These are phyloP conservation scores for Draba incana DNA, from an alignment of 345 rosid species.

Conservation along the genomic window DNA sequence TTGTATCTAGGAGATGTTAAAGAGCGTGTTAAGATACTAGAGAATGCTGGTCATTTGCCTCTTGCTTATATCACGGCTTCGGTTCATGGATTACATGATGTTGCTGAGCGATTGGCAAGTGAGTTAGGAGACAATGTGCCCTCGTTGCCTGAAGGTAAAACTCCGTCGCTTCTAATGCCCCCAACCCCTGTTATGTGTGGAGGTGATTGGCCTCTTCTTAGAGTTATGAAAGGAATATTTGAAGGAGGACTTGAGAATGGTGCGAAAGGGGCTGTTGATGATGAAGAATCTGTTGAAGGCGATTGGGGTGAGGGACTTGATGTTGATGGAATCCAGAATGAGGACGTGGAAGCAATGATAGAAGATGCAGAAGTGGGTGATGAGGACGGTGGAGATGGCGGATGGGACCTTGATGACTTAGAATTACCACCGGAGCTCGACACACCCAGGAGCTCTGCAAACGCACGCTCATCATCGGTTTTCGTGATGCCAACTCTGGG, in stretches of 20 bases:
- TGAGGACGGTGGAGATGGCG: constrained; percentile 74
- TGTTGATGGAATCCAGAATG: constrained; percentile 65
- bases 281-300: constrained; percentile 72
- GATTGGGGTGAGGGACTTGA: constrained; percentile 93
- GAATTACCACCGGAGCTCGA: constrained; percentile 89
- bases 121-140: constrained; percentile 81
- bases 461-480: constrained; percentile 59
- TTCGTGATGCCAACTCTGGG: constrained; percentile 89
- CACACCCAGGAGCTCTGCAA: constrained; percentile 66
- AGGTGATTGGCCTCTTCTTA: constrained; percentile 96
- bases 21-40: constrained; percentile 88
- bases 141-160: constrained; percentile 68
- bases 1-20: constrained; percentile 84
- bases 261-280: constrained; percentile 59
- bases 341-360: constrained; percentile 58
- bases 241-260: constrained; percentile 79
- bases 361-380: constrained; percentile 69
- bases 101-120: constrained; percentile 69
- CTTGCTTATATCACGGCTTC: constrained; percentile 87
- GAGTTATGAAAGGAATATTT: constrained; percentile 93
- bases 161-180: constrained; percentile 76
- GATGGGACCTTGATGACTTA: constrained; percentile 95
- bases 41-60: constrained; percentile 87
- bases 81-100: constrained; percentile 74
- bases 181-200: constrained; percentile 74